Conservation (phyloP, 805 yeast species). For the Kodamaea fukazawae region DNA sequence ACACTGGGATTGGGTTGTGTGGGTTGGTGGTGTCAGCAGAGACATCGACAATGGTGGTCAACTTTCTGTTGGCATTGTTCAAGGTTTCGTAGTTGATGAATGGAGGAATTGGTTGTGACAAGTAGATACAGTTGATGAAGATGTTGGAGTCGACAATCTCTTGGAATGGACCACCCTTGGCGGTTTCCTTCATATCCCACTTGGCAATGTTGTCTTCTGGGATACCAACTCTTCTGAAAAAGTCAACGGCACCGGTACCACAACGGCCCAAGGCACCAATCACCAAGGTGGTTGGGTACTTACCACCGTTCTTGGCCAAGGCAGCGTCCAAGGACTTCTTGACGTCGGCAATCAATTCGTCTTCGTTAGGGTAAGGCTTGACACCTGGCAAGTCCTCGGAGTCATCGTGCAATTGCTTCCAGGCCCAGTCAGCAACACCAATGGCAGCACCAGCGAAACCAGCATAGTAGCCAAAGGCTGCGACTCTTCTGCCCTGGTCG, state of each 20-base stretch:
- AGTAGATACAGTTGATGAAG: constrained; percentile 93
- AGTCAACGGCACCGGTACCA: constrained; percentile 94
- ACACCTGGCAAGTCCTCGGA: constrained; percentile 74
- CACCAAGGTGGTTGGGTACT: constrained; percentile 74
- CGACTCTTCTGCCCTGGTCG: constrained; percentile 96
- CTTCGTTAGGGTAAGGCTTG: constrained; percentile 79
- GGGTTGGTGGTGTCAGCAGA: constrained; percentile 99
- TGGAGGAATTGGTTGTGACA: constrained; percentile 91
- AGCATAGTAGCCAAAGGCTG: constrained; percentile 99
- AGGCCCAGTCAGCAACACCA: constrained; percentile 92
- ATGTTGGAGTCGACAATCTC: constrained; percentile 88
- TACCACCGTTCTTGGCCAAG: constrained; percentile 53
- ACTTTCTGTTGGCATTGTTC: constrained; percentile 64
- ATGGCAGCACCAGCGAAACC: constrained; percentile 99
- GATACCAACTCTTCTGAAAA: constrained; percentile 77
- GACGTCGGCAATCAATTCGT: constrained; percentile 68
- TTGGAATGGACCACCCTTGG: constrained; percentile 94
- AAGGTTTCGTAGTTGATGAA: constrained; percentile 71
- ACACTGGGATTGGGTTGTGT: constrained; percentile 96
- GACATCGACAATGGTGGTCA: constrained; percentile 93
- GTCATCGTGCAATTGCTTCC: constrained; percentile 73
- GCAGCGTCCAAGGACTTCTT: constrained; percentile 57
- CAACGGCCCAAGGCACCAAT: constrained; percentile 99
- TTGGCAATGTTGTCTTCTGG: constrained; percentile 79
- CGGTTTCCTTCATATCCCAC: constrained; percentile 98